Conservation (phyloP, 2,329 filamentous ascomycete genomes). For the Alternaria alternata region DNA sequence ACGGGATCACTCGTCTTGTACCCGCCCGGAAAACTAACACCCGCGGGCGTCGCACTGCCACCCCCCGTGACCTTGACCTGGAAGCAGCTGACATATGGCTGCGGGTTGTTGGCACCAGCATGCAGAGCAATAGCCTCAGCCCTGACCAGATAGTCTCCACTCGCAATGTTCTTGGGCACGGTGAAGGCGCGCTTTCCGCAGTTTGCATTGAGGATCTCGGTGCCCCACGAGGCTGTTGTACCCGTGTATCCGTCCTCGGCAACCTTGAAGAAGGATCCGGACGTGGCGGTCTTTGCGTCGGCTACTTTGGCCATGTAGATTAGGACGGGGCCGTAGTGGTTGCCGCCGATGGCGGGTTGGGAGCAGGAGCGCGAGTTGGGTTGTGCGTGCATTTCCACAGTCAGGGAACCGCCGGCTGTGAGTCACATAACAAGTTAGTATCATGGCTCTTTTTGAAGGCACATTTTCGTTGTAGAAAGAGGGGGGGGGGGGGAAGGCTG, state of each 20-base stretch:
- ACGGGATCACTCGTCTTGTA: slow-evolving; percentile 46
- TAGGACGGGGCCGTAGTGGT: slow-evolving; percentile 50
- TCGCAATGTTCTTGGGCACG: slow-evolving; percentile 45
- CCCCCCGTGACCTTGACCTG: slow-evolving; percentile 50
- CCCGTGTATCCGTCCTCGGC: slow-evolving; percentile 49
- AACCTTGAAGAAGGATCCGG: slow-evolving; percentile 49
- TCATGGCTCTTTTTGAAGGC: no score
- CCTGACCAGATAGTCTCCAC: slow-evolving; percentile 46
- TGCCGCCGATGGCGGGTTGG: slow-evolving; percentile 47
- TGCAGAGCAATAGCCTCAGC: slow-evolving; percentile 48
- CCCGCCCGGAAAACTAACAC: slow-evolving; percentile 47
- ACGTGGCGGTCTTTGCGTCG: slow-evolving; percentile 44
- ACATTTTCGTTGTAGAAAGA: no score
- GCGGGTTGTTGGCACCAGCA: slow-evolving; percentile 40
- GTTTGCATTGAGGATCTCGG: slow-evolving; percentile 51
- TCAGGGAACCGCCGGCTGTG: slow-evolving; percentile 43
- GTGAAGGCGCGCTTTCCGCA: slow-evolving; percentile 49
- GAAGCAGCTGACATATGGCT: slow-evolving; percentile 50
- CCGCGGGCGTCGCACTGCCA: slow-evolving; percentile 43
- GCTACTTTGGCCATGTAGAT: slow-evolving; percentile 51
- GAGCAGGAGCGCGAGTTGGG: slow-evolving; percentile 43
- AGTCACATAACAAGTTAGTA: slow-evolving; percentile 16
- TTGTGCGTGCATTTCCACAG: slow-evolving; percentile 51
- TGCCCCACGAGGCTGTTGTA: slow-evolving; percentile 47
- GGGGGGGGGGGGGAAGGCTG: no score